These are phyloP conservation scores for Excoecaria cochinchinensis DNA, from an alignment of 345 rosid genomes.

Conservation along the genomic window DNA sequence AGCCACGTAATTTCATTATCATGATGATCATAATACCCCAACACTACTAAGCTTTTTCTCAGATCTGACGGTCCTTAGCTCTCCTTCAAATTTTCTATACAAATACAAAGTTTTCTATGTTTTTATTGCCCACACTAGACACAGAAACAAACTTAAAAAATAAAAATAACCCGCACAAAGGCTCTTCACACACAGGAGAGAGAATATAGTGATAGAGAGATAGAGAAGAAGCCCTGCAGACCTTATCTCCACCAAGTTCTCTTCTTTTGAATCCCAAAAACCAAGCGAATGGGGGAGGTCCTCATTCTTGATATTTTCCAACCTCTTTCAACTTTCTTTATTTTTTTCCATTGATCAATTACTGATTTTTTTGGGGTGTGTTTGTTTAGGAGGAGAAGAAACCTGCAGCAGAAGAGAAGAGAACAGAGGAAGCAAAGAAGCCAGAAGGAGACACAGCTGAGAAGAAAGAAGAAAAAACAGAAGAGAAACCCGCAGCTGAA, in stretches of 20 bases:
- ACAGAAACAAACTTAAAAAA: background rate
- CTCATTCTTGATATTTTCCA: conserved; percentile 1
- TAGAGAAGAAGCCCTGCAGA: conserved; percentile 2
- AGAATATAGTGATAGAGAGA: background rate
- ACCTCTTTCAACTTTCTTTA: background rate
- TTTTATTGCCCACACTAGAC: background rate
- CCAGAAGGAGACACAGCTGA: conserved; percentile 24
- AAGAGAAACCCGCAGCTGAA: conserved; percentile 36
- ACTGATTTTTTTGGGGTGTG: background rate
- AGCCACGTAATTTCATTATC: conserved; percentile 34
- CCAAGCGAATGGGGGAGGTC: conserved; percentile 64
- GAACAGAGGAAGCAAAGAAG: conserved; percentile 36
- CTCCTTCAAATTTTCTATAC: background rate
- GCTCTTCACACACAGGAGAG: background rate
- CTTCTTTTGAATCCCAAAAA: background rate
- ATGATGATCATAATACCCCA: background rate
- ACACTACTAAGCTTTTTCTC: background rate
- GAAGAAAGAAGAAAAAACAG: conserved; percentile 29
- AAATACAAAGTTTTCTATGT: too few species aligned
- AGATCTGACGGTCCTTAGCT: conserved; percentile 36
- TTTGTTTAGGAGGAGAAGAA: conserved; percentile 57
- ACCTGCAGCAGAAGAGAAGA: conserved; percentile 40
- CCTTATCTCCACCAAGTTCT: conserved; percentile 13
- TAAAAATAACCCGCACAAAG: background rate
- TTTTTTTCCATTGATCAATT: background rate